Conservation (phyloP, 2,329 filamentous ascomycete genomes). For the Colletotrichum sp. region DNA sequence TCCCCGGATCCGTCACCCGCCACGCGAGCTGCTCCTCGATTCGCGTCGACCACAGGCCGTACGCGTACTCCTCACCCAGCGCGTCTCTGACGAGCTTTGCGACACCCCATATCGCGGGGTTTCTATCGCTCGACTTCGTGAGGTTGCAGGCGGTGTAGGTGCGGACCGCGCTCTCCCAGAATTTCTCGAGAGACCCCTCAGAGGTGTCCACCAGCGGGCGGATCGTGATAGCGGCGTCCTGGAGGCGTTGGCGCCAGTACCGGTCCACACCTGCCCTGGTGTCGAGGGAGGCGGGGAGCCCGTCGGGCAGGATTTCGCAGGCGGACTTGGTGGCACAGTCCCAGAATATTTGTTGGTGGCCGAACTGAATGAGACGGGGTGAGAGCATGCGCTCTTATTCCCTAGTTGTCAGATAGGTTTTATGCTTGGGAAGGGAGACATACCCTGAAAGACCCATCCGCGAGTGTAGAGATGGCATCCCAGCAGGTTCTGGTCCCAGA, state of each 20-base stretch:
- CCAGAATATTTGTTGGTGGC: conserved; percentile 25
- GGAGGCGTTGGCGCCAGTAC: neutral
- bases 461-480: neutral
- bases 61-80: conserved; percentile 1
- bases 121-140: conserved; percentile 15
- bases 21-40: conserved; percentile 25
- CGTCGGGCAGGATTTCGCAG: conserved; percentile 22
- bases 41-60: conserved; percentile 21
- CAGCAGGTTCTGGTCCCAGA: neutral
- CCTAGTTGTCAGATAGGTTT: neutral
- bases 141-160: conserved; percentile 24
- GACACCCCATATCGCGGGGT: conserved; percentile 24
- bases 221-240: neutral
- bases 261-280: neutral
- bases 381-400: conserved; percentile 23
- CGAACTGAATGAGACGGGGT: conserved; percentile 26
- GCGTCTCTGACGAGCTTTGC: conserved; percentile 11
- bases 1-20: neutral
- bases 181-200: neutral
- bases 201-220: neutral
- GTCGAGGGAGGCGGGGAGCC: conserved; percentile 18
- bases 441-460: conserved; percentile 16
- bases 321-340: conserved; percentile 26
- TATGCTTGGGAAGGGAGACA: neutral
- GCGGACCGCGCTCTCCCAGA: conserved; percentile 23